These are phyloP conservation scores for Solanum chacoense DNA, from an alignment of 305 asterid species.

Conservation along the genomic window DNA sequence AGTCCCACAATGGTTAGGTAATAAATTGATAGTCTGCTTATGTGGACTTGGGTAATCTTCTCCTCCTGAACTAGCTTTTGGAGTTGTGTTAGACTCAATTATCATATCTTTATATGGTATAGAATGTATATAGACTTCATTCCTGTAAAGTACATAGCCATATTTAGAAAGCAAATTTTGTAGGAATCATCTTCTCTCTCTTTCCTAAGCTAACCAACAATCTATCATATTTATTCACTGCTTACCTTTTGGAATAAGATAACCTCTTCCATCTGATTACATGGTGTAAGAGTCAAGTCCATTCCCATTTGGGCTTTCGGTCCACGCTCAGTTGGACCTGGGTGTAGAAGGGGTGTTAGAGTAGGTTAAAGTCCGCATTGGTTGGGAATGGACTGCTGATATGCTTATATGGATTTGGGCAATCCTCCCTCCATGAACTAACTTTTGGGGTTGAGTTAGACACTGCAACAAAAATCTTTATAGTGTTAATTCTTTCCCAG, in stretches of 20 bases:
- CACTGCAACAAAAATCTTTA: not conserved
- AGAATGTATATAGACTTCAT: not conserved
- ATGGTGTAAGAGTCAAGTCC: not conserved
- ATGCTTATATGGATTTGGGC: not conserved
- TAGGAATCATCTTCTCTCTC: not conserved
- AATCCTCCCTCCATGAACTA: not conserved
- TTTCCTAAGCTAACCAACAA: not conserved
- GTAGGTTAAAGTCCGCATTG: not conserved
- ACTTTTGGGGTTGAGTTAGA: not conserved
- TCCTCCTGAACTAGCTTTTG: not conserved
- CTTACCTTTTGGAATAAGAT: not conserved
- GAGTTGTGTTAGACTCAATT: not conserved
- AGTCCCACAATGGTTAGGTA: rapidly evolving
- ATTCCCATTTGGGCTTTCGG: not conserved
- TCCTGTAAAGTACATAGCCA: not conserved
- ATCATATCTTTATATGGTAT: not conserved
- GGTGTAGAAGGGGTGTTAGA: not conserved
- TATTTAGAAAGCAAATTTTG: not conserved
- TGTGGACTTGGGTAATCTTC: not conserved
- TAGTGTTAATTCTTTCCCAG: not conserved
- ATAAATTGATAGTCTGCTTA: not conserved
- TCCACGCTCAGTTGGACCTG: not conserved
- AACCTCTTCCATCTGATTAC: not conserved
- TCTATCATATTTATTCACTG: not conserved
- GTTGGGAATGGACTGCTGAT: not conserved